phyloP scores from a whole-genome alignment of 139 green algal species.

The Chlamydomonas schloesseri region DNA sequence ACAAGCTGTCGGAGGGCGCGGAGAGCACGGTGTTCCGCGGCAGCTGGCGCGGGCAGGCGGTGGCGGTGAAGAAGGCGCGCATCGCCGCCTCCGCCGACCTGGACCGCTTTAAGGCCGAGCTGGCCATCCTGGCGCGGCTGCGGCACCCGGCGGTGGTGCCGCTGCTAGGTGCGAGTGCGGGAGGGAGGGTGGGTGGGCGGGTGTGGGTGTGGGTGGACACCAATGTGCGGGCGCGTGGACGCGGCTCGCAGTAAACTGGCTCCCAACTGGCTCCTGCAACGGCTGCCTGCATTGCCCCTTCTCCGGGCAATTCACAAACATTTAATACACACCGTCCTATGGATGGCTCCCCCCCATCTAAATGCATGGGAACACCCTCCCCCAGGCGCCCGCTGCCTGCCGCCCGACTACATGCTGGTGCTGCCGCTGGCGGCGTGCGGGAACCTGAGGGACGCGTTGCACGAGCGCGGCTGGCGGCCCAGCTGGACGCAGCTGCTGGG shows the following conservation, averaged over 20 bases:
- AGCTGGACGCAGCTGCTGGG: constrained; percentile 46
- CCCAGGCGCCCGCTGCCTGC: constrained; percentile 73
- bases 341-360: too few species aligned
- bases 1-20: constrained; percentile 15
- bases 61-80: constrained; percentile 82
- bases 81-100: constrained; percentile 77
- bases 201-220: too few species aligned
- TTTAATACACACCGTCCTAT: too few species aligned
- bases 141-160: constrained; percentile 57
- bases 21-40: constrained; percentile 62
- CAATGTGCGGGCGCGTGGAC: too few species aligned
- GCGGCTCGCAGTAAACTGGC: too few species aligned
- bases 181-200: background rate
- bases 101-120: constrained; percentile 77
- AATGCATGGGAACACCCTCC: too few species aligned
- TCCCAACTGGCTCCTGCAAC: too few species aligned
- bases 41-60: constrained; percentile 29
- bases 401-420: constrained; percentile 82
- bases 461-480: constrained; percentile 76
- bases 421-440: constrained; percentile 63
- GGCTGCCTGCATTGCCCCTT: too few species aligned
- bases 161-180: too few species aligned
- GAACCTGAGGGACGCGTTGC: constrained; percentile 67
- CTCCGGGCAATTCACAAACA: too few species aligned
- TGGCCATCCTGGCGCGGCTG: constrained; percentile 70